phyloP scores from a whole-genome alignment of 2,329 filamentous ascomycete species.

The Alternaria sp. region DNA sequence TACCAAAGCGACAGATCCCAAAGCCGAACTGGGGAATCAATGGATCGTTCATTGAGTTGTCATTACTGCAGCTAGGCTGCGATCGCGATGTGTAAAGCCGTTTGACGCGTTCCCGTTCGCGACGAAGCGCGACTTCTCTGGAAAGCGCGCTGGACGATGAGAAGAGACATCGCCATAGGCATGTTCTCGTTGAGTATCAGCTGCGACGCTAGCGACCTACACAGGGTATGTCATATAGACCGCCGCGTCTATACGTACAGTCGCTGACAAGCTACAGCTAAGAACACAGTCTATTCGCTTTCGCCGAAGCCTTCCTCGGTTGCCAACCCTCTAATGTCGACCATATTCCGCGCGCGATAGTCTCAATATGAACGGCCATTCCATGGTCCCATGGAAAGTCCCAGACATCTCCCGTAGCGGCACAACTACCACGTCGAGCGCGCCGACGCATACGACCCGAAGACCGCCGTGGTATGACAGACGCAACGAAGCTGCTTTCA shows the following conservation, averaged over 20 bases:
- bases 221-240: not conserved
- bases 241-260: accelerated
- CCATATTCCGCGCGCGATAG: not conserved
- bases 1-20: not conserved
- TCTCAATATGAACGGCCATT: not conserved
- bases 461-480: not conserved
- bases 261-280: not conserved
- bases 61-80: not conserved
- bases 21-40: not conserved
- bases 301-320: not conserved
- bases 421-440: not conserved
- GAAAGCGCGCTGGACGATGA: not conserved
- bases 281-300: not conserved
- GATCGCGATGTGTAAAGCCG: not conserved
- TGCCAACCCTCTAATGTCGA: not conserved
- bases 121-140: not conserved
- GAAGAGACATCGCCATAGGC: no score
- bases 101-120: not conserved
- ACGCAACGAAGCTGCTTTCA: not conserved
- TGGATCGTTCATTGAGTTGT: no score
- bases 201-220: accelerated
- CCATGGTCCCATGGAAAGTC: not conserved
- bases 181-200: not conserved
- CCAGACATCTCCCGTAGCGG: not conserved
- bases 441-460: not conserved